Base-by-base conservation (phyloP, 2,329 filamentous ascomycete species). In the Mollisia scopiformis region DNA sequence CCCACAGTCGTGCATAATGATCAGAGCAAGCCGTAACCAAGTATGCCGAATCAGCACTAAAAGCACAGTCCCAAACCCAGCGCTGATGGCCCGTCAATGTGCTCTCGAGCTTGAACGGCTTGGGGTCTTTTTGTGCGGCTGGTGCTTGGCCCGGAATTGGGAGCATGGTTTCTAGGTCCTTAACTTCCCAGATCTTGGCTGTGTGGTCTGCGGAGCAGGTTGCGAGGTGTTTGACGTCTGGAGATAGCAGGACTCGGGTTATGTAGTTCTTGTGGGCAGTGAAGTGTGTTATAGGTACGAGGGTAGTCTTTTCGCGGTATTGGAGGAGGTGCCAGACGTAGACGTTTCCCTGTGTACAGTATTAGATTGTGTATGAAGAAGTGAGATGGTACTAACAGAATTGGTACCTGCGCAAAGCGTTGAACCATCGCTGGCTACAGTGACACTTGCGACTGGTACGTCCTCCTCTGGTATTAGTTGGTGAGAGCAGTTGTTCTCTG, bases 291-390 rank as follows among this genome's bases (percentile, higher is more conserved):
- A 91, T 84, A 2, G 89, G 88, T 6, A 90, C 83, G 25, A 91
- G 85, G 43, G 85, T 86, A 41, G 89, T 91, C 54, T 88, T 80
- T 64, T 91, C 88, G 46, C 83, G 81, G 51, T 71, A 69, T 72
- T 96, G 93, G 63, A 93, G 85, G 74, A 99, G 91, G 66, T 92
- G 89, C 95, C 95, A 99, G 69, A 99, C 92, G 75, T 96, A 99
- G 65, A 98, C 93, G 70, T 96, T 96, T 68, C 95, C 95, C 91
- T 97, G 69, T 10, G n/a, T 27, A 14, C 16, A 25, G 37, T 30
- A 31, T 53, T 51, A 61, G 21, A 55, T 72, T 68, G 68, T 47
- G 59, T 6, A n/a, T 39, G 41, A 37, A 27, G 11, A 25, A 33
- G 19, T 35, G 27, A 13, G 30, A 23, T 21, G 7, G 47, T 50